phyloP scores from a whole-genome alignment of 768 basidiomycete genomes.

The Suillus brevipes region DNA sequence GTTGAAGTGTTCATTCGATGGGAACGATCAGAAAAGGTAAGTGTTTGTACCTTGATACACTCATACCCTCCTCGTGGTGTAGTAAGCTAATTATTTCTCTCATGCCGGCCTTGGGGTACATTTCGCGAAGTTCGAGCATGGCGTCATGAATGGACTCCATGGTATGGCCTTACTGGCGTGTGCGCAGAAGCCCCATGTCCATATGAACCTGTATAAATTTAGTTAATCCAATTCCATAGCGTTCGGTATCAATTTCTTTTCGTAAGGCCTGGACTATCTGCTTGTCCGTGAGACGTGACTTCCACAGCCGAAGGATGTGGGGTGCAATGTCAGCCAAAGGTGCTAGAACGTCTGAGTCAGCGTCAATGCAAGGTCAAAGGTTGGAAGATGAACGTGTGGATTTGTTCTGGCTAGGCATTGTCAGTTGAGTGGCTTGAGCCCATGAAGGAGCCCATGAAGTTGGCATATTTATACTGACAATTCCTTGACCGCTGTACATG shows the following conservation, averaged over 20 bases:
- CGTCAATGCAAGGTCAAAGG: too few species aligned
- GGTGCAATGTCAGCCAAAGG: too few species aligned
- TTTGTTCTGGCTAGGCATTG: too few species aligned
- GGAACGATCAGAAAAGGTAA: background rate
- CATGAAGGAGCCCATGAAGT: too few species aligned
- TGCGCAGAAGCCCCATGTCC: background rate
- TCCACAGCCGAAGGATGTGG: background rate
- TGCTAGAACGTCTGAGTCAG: too few species aligned
- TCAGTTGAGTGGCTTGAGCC: too few species aligned
- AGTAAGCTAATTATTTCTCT: background rate
- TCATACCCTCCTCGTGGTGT: background rate
- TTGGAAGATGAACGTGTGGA: too few species aligned
- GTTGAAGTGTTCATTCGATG: background rate
- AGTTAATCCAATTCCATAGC: background rate
- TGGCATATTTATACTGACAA: too few species aligned
- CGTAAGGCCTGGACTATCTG: background rate
- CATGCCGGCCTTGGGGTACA: background rate
- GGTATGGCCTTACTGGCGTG: background rate
- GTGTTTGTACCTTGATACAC: background rate
- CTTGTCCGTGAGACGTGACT: background rate
- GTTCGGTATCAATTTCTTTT: background rate
- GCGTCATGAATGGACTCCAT: background rate
- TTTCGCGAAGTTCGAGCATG: background rate
- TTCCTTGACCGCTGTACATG: too few species aligned
- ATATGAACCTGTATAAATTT: background rate